Evolutionary conservation across 73 alveolate species (phyloP).

Genomic region (Paraurostyla sp.): DNA sequence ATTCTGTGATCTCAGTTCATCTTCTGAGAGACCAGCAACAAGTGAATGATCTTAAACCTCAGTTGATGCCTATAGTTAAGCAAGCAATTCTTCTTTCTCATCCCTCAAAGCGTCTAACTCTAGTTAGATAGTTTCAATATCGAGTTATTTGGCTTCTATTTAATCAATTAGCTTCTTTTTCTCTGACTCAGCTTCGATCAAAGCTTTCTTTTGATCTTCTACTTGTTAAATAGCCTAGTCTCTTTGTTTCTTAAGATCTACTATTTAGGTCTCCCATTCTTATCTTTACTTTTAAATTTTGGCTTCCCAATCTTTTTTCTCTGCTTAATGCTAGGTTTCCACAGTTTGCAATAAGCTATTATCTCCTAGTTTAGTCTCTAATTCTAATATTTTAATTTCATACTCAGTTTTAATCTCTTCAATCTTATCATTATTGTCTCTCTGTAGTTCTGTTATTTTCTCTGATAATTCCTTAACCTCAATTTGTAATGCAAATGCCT

Average conservation of each 20-base stretch:
- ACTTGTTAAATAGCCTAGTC: constrained; percentile 11
- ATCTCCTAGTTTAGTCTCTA: constrained; percentile 5
- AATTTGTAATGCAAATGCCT: constrained; percentile 33
- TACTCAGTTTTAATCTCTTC: constrained; percentile 42
- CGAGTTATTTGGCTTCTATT: constrained; percentile 51
- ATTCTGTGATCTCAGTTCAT: constrained; percentile 64
- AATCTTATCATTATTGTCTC: background rate
- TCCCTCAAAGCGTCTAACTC: constrained; percentile 62
- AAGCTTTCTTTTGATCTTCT: background rate
- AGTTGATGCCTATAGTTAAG: constrained; percentile 15
- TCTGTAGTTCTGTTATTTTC: constrained; percentile 4
- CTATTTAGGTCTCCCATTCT: background rate
- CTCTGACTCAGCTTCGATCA: constrained; percentile 45
- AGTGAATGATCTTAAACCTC: constrained; percentile 1
- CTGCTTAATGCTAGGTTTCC: background rate
- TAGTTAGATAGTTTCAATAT: constrained; percentile 60
- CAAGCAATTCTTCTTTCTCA: constrained; percentile 50
- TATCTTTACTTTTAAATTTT: background rate
- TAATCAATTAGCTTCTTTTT: constrained; percentile 19
- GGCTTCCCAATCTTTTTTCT: too few species aligned
- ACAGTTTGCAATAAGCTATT: background rate
- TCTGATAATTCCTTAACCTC: constrained; percentile 55
- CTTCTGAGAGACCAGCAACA: constrained; percentile 59
- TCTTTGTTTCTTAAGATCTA: background rate
- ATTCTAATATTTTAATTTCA: constrained; percentile 30